Evolutionary conservation across 176 grass and related monocot species (phyloP), one percentile per base, ranked within the genome.

Genomic region (Aegilops sharonensis): DNA sequence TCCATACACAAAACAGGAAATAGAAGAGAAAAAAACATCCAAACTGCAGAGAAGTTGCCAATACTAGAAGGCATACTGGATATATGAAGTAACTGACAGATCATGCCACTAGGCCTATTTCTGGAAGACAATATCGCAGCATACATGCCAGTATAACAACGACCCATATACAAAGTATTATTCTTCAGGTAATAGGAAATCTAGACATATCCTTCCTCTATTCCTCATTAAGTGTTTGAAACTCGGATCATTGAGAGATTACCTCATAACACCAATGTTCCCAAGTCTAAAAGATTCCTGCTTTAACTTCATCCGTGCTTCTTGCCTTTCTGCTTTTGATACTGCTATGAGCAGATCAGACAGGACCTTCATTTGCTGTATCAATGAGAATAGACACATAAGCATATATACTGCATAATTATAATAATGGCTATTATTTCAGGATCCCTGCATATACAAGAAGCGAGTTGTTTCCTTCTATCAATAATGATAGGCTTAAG

Each of bases 211-310:
- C 36, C 18, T 11, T 68, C 64, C 37, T 65, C 3, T 83, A 65
- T 83, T 83, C 78, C 34, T 5, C 27, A 76, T 76, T 24, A 84
- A 40, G 50, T 27, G 12, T 23, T 64, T 17, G 71, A 75, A 75
- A 59, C 27, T 37, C 40, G 40, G 40, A 64, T 77, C 30, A 77
- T 36, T 45, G 31, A 34, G 54, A 77, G 35, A 65, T 72, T 86
- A 94, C 97, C 97, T 96, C 90, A 99, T 93, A 90, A 99, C 90
- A 87, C 94, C 97, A 90, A 99, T 89, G 83, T 93, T 99, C 54
- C 97, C 97, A 29, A 99, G 94, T 80, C 97, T 91, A 27, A 93
- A 94, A 89, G 94, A 97, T 90, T 99, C 97, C 81, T 99, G 97
- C 31, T 85, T 90, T 91, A 97, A 90, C 80, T 89, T 93, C 90